Evolutionary conservation across 805 yeast genomes (phyloP).

Genomic region (Cyberlindnera japonica): DNA sequence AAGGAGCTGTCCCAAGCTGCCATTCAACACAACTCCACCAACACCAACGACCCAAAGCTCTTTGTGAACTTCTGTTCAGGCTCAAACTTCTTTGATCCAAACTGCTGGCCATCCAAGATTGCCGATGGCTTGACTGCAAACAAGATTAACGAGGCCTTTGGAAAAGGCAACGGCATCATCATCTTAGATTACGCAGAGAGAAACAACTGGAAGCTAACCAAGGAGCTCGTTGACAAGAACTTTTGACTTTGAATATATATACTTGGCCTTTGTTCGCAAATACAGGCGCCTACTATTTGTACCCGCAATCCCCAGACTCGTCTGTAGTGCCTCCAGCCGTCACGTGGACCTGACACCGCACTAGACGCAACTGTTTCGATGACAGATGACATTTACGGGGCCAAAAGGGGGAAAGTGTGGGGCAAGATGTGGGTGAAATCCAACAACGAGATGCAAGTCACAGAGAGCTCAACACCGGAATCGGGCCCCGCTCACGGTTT

Average conservation of each 20-base stretch:
- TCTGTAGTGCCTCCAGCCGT: too few species aligned
- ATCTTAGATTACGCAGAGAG: slow-evolving; percentile 65
- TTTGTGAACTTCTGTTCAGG: slow-evolving; percentile 73
- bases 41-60: slow-evolving; percentile 47
- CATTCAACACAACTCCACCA: slow-evolving; percentile 41
- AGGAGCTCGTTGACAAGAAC: slow-evolving; percentile 49
- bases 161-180: slow-evolving; percentile 58
- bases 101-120: slow-evolving; percentile 72
- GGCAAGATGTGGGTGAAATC: slow-evolving; percentile 1
- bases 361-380: too few species aligned
- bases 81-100: slow-evolving; percentile 63
- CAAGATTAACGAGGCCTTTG: slow-evolving; percentile 45
- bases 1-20: slow-evolving; percentile 55
- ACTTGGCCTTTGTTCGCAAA: not conserved
- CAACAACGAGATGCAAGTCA: too few species aligned
- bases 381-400: too few species aligned
- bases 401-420: not conserved
- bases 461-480: not conserved
- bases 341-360: too few species aligned
- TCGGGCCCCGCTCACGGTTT: not conserved
- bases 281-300: too few species aligned
- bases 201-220: slow-evolving; percentile 56
- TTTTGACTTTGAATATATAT: slow-evolving; percentile 21
- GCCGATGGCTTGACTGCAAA: slow-evolving; percentile 47
- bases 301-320: too few species aligned